Base-by-base conservation (phyloP, 305 asterid species). In the Petunia hybrid region DNA sequence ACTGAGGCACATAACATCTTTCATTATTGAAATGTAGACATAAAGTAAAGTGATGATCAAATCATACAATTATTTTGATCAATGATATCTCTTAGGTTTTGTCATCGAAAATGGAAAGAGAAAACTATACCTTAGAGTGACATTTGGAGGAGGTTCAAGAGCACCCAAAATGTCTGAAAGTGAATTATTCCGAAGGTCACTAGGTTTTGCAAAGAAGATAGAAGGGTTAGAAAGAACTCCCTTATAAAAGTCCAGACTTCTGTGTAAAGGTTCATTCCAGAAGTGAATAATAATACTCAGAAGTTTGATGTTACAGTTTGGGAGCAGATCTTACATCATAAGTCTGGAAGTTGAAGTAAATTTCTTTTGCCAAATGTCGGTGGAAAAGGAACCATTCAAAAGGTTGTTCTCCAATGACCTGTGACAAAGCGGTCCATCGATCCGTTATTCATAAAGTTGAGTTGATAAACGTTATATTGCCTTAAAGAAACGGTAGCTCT, bases 61-160 rank as follows among this genome's bases (percentile, higher is more conserved):
- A 61, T 22, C 40, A 61, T 8, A 61, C 9, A 3, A 3, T 8
- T 0, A 61, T 12, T 22, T 22, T 61, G 31, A 60, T 60, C 66
- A 31, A 10, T 71, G 31, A 12, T 14, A 31, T 31, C 1, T 31
- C 43, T 48, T 31, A 73, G 42, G 22, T 7, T 73, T 51, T 36
- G 46, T 38, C 51, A 41, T 36, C 51, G 13, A 22, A 22, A 22
- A 22, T 22, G 31, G 31, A 61, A 53, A 69, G 76, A 66, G 31
- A 65, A 80, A 68, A 76, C 42, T 48, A 51, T 85, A 89, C 92
- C 90, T 85, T 64, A 89, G 70, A 60, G 85, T 85, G 55, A 87
- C 87, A 56, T 85, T 89, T 5, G n/a, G 84, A 13, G 92, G 92
- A 70, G 89, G 92, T 79, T 87, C 81, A 63, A 89, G 85, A 80